These are phyloP conservation scores for Moricandia arvensis DNA, from an alignment of 345 rosid species.

Conservation along the genomic window DNA sequence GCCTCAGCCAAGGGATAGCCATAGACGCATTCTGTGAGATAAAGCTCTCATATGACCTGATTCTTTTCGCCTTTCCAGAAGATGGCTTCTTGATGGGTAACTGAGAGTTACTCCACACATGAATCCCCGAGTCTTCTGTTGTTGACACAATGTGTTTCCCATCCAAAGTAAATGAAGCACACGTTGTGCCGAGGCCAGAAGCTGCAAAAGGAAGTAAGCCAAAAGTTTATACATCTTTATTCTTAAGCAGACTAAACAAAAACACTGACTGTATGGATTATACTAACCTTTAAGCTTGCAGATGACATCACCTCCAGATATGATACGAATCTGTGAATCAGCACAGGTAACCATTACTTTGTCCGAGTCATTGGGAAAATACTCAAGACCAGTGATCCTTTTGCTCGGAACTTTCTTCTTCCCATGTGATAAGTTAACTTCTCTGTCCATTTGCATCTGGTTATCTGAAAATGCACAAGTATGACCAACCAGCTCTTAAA, in stretches of 20 bases:
- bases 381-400: conserved; percentile 66
- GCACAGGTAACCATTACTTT: conserved; percentile 71
- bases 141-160: conserved; percentile 67
- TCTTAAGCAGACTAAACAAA: background rate
- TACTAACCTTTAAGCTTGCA: conserved; percentile 59
- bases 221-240: background rate
- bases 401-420: conserved; percentile 70
- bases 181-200: conserved; percentile 46
- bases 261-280: background rate
- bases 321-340: conserved; percentile 60
- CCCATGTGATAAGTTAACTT: conserved; percentile 44
- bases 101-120: conserved; percentile 54
- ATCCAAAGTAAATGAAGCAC: conserved; percentile 57
- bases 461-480: conserved; percentile 37
- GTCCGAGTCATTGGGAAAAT: conserved; percentile 50
- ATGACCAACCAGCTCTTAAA: background rate
- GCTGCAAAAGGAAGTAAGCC: conserved; percentile 21
- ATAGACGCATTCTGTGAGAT: conserved; percentile 52
- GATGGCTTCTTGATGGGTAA: conserved; percentile 40
- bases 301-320: conserved; percentile 44
- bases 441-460: conserved; percentile 64
- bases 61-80: conserved; percentile 37
- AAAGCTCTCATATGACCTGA: conserved; percentile 57
- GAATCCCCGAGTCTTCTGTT: conserved; percentile 55
- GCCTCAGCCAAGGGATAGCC: conserved; percentile 68